Evolutionary conservation across 805 yeast genomes (phyloP), one percentile per base, ranked within the genome.

Genomic region (Cyberlindnera mrakii): DNA sequence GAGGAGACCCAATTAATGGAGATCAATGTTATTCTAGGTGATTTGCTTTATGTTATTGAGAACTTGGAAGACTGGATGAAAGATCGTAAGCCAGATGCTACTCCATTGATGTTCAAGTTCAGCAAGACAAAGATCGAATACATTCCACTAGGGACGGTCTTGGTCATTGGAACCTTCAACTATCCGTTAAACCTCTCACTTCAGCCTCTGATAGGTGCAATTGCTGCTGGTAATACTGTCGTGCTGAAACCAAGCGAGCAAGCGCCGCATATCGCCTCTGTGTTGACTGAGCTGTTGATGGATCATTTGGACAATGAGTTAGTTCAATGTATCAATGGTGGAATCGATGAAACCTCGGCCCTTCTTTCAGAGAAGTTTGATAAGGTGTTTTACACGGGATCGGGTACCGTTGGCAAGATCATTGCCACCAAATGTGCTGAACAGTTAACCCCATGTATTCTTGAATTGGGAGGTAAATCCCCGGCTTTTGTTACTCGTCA

Each of bases 401-500:
- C 84, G 35, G 72, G 75, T 19, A 59, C 59, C 20, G 95, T 89
- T 20, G 98, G 96, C 17, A 76, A 74, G 31, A 76, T 86, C 38
- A 77, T 91, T 29, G 82, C 90, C 25, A 66, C 70, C 45, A 83
- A 84, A 35, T 96, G 96, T 1, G 93, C 91, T 15, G 78, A 85
- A 63, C 74, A 76, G 19, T 70, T 89, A 51, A 86, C 95, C 1
- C 96, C 97, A 0, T 74, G 74, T 6, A 64, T 84, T 8, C 71
- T 90, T 47, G 97, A 89, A 64, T 70, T 90, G 37, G 97, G 97
- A 40, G 97, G 97, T 6, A 90, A 90, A 62, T 82, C 91, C 7
- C 98, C 98, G 0, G 85, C 77, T 2, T 73, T 89, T 52, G 67
- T 90, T 7, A 72, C 88, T 41, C 71, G 67, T 35, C 69, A 67